Conservation (phyloP, 192 early-diverging fungal genomes). For the Gaertneriomyces semiglobifer region DNA sequence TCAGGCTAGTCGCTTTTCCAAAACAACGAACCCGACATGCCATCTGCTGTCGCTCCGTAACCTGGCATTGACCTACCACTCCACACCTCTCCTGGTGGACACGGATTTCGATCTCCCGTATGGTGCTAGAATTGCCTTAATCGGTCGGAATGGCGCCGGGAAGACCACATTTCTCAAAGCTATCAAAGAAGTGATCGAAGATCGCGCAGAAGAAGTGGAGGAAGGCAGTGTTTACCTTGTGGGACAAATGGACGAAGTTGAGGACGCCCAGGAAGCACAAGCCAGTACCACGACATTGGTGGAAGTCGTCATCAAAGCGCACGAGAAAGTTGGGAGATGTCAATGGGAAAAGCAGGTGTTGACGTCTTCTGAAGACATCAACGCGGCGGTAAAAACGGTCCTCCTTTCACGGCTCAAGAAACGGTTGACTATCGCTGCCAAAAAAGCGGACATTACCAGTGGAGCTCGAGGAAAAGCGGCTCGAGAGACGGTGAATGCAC, state of each 20-base stretch:
- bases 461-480: conserved; percentile 6
- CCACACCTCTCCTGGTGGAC: conserved; percentile 59
- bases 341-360: too few species aligned
- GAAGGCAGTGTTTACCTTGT: background rate
- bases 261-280: conserved; percentile 41
- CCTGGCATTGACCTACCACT: too few species aligned
- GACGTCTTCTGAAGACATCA: too few species aligned
- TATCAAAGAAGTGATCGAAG: conserved; percentile 24
- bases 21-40: too few species aligned
- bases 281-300: too few species aligned
- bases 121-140: conserved; percentile 72
- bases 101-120: conserved; percentile 71
- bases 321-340: background rate
- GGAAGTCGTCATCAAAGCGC: too few species aligned
- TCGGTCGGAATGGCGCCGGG: conserved; percentile 75
- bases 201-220: conserved; percentile 4
- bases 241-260: conserved; percentile 14
- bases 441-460: background rate
- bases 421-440: too few species aligned
- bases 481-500: conserved; percentile 31
- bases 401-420: too few species aligned
- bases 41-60: too few species aligned
- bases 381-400: too few species aligned
- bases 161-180: conserved; percentile 65
- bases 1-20: too few species aligned